Evolutionary conservation across 2,329 filamentous ascomycete species (phyloP).

Genomic region (Neospermospora avenae): DNA sequence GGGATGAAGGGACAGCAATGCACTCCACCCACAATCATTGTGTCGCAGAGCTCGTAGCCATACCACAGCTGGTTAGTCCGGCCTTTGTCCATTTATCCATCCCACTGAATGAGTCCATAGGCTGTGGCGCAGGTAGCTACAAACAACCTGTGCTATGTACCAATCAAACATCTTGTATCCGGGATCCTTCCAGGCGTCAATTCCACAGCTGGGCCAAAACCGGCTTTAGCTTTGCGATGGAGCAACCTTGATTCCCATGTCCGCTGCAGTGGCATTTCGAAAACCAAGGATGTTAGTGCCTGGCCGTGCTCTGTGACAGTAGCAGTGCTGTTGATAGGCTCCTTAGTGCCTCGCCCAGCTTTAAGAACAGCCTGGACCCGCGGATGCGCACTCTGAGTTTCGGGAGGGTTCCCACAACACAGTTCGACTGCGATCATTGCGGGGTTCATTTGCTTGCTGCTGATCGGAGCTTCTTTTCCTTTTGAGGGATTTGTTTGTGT

Average conservation of each 20-base stretch:
- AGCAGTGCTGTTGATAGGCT: background rate
- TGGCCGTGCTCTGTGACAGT: background rate
- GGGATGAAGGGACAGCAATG: background rate
- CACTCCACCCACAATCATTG: background rate
- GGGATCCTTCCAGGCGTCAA: background rate
- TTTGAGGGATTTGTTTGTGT: background rate
- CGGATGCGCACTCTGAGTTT: background rate
- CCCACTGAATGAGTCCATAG: background rate
- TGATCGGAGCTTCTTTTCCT: background rate
- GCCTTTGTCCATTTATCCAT: background rate
- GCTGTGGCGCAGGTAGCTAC: background rate
- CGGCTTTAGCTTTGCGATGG: conserved; percentile 2
- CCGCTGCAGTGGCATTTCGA: background rate
- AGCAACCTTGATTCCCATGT: background rate
- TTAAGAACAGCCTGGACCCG: background rate
- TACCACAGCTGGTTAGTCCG: background rate
- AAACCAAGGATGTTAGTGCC: background rate
- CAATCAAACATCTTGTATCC: background rate
- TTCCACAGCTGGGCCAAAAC: background rate
- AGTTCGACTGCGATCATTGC: background rate
- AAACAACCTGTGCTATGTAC: background rate
- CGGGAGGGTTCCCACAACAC: background rate
- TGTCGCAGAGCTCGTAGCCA: background rate
- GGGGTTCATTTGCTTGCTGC: background rate
- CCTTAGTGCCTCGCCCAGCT: background rate